phyloP scores from a whole-genome alignment of 2,329 filamentous ascomycete species.

The Phyllosticta ampelicida region DNA sequence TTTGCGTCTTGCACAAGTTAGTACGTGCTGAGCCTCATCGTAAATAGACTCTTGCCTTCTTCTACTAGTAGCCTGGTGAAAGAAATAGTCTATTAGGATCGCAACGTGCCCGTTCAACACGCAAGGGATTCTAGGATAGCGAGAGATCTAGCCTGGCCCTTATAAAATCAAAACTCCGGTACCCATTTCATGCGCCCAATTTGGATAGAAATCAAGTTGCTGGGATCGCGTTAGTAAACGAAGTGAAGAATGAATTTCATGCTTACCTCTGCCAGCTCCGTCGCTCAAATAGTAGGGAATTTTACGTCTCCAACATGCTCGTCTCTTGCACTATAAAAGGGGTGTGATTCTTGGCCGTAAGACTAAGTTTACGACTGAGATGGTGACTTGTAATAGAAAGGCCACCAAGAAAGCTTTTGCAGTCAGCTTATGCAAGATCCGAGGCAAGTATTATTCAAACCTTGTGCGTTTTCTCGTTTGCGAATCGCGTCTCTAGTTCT shows the following conservation, averaged over 20 bases:
- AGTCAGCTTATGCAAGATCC: not conserved
- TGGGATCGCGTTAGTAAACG: not conserved
- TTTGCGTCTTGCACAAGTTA: not conserved
- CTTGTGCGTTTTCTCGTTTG: slow-evolving; percentile 1
- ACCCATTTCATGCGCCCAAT: not conserved
- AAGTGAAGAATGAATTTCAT: not conserved
- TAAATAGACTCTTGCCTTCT: not conserved
- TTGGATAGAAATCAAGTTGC: not conserved
- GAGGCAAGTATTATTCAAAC: not conserved
- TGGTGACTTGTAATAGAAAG: not conserved
- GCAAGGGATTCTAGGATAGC: not conserved
- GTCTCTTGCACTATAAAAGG: not conserved
- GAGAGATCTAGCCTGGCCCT: not conserved
- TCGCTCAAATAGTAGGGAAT: not conserved
- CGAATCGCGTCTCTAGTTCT: slow-evolving; percentile 4
- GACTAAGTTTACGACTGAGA: not conserved
- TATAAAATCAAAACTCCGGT: not conserved
- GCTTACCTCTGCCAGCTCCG: not conserved
- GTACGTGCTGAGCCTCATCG: not conserved
- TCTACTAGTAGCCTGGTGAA: not conserved
- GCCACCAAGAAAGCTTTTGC: not conserved
- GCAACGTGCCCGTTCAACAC: not conserved
- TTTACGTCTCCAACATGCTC: not conserved
- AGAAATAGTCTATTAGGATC: not conserved
- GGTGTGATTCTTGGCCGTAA: not conserved